phyloP scores from a whole-genome alignment of 2,329 filamentous ascomycete species.

The Aspergillus aculeatus region DNA sequence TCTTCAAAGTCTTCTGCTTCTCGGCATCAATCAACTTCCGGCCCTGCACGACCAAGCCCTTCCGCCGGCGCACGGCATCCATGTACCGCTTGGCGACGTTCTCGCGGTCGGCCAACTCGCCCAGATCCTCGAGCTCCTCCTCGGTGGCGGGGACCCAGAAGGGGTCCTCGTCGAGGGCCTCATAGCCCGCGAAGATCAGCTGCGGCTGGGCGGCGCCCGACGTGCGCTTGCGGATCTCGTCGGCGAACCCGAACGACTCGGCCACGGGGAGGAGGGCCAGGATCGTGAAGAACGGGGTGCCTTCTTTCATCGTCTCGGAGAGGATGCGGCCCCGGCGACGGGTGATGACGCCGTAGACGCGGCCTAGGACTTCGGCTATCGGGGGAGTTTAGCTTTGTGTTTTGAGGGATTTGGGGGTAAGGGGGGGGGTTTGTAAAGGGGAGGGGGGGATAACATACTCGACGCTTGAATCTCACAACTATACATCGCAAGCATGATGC shows the following conservation, averaged over 20 bases:
- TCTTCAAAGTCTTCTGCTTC: constrained; percentile 79
- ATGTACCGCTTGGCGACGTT: constrained; percentile 97
- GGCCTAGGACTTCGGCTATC: constrained; percentile 81
- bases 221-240: constrained; percentile 94
- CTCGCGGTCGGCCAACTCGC: constrained; percentile 88
- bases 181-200: constrained; percentile 88
- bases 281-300: constrained; percentile 95
- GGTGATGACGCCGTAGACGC: constrained; percentile 97
- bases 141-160: constrained; percentile 98
- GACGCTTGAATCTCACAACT: constrained; percentile 95
- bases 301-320: constrained; percentile 88
- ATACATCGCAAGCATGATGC: constrained; percentile 97
- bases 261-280: constrained; percentile 83
- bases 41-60: constrained; percentile 82
- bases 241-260: constrained; percentile 91
- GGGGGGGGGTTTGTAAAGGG: not conserved
- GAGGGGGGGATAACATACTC: constrained; percentile 53
- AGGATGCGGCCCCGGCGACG: constrained; percentile 85
- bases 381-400: not conserved
- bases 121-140: constrained; percentile 92
- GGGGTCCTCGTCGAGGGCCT: constrained; percentile 90
- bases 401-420: not conserved
- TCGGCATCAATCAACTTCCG: constrained; percentile 77
- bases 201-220: constrained; percentile 89
- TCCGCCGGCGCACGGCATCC: constrained; percentile 80